A percentile compares a stretch with the other conserved stretches of the same genome.
These are phyloP conservation scores for Croton laevigatus DNA, from an alignment of 441 rosid genomes.

Conservation along the genomic window DNA sequence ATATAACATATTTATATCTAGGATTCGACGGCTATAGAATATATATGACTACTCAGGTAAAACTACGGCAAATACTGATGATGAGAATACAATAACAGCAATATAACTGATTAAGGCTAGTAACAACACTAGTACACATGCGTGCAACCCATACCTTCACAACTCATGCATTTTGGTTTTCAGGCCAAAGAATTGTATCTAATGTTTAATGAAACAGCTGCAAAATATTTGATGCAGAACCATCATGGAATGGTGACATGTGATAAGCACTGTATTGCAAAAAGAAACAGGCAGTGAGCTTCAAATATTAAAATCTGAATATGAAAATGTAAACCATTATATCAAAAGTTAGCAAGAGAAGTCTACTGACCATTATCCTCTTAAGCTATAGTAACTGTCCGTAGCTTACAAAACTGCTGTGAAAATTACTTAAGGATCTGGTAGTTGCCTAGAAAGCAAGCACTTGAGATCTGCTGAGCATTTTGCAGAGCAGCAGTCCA, in stretches of 20 bases:
- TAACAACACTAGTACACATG: neutral
- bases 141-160: constrained; percentile 10
- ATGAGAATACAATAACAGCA: neutral
- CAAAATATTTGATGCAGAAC: neutral
- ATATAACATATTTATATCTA: neutral
- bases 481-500: neutral
- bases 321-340: neutral
- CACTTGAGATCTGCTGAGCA: neutral
- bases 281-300: neutral
- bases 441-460: constrained; percentile 14
- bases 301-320: neutral
- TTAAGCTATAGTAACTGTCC: neutral
- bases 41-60: neutral
- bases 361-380: neutral
- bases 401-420: neutral
- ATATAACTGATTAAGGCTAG: constrained; percentile 1
- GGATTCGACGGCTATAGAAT: neutral
- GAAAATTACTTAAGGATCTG: neutral
- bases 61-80: neutral
- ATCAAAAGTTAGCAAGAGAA: neutral
- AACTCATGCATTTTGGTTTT: constrained; percentile 7
- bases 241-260: neutral
- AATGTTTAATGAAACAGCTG: neutral
- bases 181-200: constrained; percentile 2
- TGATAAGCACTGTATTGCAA: neutral